Percentiles rank a stretch among this genome's conserved stretches.
Evolutionary conservation across 2,329 filamentous ascomycete genomes (phyloP).

Genomic region (Tolypocladium capitatum): DNA sequence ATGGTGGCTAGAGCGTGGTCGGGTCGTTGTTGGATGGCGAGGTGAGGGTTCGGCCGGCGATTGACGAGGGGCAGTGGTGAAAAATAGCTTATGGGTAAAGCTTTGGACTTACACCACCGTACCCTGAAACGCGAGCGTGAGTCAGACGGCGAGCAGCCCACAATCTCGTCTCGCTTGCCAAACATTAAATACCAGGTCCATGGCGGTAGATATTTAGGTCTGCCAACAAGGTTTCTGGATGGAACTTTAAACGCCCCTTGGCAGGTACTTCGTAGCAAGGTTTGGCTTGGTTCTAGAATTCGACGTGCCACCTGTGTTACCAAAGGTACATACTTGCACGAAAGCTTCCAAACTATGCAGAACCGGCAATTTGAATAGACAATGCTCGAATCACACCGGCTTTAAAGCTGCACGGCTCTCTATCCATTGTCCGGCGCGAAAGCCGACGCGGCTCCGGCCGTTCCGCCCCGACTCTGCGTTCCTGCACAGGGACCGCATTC

Average conservation of each 20-base stretch:
- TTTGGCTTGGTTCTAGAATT: too few species aligned
- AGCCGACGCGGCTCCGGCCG: not conserved
- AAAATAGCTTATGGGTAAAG: too few species aligned
- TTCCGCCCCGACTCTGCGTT: not conserved
- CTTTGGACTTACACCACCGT: too few species aligned
- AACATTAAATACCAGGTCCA: too few species aligned
- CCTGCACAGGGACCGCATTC: not conserved
- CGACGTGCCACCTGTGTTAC: not conserved
- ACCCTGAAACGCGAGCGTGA: too few species aligned
- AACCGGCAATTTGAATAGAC: not conserved
- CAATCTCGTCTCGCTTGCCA: not conserved
- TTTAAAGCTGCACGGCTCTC: not conserved
- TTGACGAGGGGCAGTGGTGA: not conserved
- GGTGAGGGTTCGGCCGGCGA: not conserved
- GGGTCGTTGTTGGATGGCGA: not conserved
- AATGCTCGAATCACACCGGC: too few species aligned
- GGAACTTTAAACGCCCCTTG: too few species aligned
- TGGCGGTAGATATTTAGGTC: not conserved
- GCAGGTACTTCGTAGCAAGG: too few species aligned
- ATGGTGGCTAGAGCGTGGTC: constrained; percentile 19
- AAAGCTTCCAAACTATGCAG: not conserved
- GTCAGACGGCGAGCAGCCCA: not conserved
- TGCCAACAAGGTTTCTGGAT: not conserved
- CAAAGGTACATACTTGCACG: not conserved
- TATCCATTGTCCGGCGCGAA: not conserved